Evolutionary conservation across 352 stramenopile species (phyloP).

Genomic region (Pythium aquatile): DNA sequence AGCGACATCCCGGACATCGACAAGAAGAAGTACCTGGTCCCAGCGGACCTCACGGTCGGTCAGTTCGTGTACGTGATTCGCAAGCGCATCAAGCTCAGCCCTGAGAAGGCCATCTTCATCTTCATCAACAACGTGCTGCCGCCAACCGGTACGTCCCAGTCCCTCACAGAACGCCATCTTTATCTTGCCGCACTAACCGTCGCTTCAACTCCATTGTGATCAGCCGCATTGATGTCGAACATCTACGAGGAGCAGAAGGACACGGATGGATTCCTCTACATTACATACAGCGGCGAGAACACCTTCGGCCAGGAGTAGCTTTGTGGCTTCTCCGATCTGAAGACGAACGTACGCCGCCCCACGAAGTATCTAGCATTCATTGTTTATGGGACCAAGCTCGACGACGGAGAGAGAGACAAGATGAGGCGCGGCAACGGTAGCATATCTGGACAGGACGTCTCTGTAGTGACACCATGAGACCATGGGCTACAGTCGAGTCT

Average conservation of each 20-base stretch:
- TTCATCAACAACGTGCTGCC: conserved; percentile 99
- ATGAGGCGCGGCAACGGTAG: not conserved
- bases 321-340: not conserved
- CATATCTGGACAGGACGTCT: not conserved
- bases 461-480: not conserved
- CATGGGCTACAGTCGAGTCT: not conserved
- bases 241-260: conserved; percentile 99
- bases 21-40: conserved; percentile 99
- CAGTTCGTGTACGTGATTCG: conserved; percentile 99
- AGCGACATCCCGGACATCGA: conserved; percentile 99
- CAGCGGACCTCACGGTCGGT: conserved; percentile 95
- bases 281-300: conserved; percentile 99
- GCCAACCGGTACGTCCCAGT: conserved; percentile 79
- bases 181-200: not conserved
- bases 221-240: conserved; percentile 97
- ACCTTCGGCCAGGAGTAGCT: conserved; percentile 93
- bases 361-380: conserved; percentile 31
- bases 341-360: conserved; percentile 3
- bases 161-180: not conserved
- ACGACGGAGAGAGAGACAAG: conserved; percentile 11
- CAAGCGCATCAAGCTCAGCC: conserved; percentile 98
- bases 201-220: conserved; percentile 3
- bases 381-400: conserved; percentile 25
- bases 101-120: conserved; percentile 98
- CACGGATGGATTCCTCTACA: conserved; percentile 98